Evolutionary conservation across 2,329 filamentous ascomycete species (phyloP), one percentile per base, ranked within the genome.

Genomic region (Xylaria arbuscula): DNA sequence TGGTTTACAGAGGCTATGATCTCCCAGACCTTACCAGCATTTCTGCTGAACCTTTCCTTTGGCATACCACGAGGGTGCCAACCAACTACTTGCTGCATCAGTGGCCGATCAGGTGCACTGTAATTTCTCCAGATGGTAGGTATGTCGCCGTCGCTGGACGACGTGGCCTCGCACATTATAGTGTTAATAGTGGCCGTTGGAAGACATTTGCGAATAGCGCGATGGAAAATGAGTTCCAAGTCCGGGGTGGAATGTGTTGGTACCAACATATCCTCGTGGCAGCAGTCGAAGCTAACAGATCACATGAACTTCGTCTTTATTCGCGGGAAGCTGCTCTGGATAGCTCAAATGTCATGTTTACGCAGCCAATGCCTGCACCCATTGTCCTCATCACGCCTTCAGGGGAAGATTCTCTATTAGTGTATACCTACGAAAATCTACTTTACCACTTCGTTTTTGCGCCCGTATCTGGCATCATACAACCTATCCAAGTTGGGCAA

Each of bases 171-270:
- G 95, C 95, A 10, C 96, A 99, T 79, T 99, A 99, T 80, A 98
- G 96, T 76, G 89, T 98, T 69, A 92, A 92, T 73, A 98, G 95
- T 77, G 93, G 95, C 34, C 88, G 96, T 67, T 99, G 96, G 96
- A 98, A 97, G 78, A 97, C 92, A 0, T 99, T 99, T 78, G 87
- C 91, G 57, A 93, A 94, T 74, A 87, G 90, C 32, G 88, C 87
- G 36, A 87, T 91, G 76, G 96, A 98, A 80, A 94, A 94, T 74
- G 93, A 94, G 70, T 99, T 99, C 77, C 89, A 93, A 28, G 93
- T 99, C 15, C 87, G 94, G 70, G 96, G 96, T 57, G 96, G 96
- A 7, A 97, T 99, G 94, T 98, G 95, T 78, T 99, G 96, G 96
- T 94, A 97, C 78, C 94, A 97, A 73, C 95, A 99, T 80, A 92